Evolutionary conservation across 1,139 yeast species (phyloP).

Genomic region (Blastobotrys buckinghamii): DNA sequence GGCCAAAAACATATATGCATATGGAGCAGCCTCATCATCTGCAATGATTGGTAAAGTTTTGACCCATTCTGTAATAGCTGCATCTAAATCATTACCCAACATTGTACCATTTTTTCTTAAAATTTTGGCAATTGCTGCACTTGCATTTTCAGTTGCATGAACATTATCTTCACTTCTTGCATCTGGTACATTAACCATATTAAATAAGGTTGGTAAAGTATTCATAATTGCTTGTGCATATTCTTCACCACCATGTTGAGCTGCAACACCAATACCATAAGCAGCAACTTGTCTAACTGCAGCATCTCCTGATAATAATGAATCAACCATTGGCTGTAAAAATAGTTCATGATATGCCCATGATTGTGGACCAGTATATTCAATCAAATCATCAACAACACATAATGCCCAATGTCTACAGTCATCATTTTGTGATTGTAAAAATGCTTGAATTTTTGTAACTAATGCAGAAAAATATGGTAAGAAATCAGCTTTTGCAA

Average conservation of each 20-base stretch:
- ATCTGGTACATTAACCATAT: slow-evolving; percentile 74
- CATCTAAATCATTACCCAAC: slow-evolving; percentile 50
- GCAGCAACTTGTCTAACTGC: slow-evolving; percentile 85
- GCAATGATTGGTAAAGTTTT: slow-evolving; percentile 72
- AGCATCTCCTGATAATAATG: slow-evolving; percentile 53
- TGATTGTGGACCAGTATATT: slow-evolving; percentile 68
- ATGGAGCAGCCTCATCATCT: slow-evolving; percentile 90
- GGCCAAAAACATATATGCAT: slow-evolving; percentile 68
- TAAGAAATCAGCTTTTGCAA: slow-evolving; percentile 52
- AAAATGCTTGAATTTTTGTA: slow-evolving; percentile 29
- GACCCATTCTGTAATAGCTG: slow-evolving; percentile 70
- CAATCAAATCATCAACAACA: slow-evolving; percentile 73
- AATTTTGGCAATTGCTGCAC: slow-evolving; percentile 79
- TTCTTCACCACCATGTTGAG: slow-evolving; percentile 64
- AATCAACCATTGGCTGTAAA: slow-evolving; percentile 55
- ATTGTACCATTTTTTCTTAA: slow-evolving; percentile 40
- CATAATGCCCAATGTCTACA: slow-evolving; percentile 75
- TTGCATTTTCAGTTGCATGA: slow-evolving; percentile 81
- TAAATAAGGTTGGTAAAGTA: slow-evolving; percentile 67
- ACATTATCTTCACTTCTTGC: slow-evolving; percentile 80
- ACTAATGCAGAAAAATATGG: slow-evolving; percentile 51
- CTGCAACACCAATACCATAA: slow-evolving; percentile 78
- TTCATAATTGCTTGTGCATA: slow-evolving; percentile 62
- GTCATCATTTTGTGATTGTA: slow-evolving; percentile 58
- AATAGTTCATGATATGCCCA: slow-evolving; percentile 60